Evolutionary conservation across 2,329 filamentous ascomycete genomes (phyloP).

Genomic region (Chlorencoelia australis): DNA sequence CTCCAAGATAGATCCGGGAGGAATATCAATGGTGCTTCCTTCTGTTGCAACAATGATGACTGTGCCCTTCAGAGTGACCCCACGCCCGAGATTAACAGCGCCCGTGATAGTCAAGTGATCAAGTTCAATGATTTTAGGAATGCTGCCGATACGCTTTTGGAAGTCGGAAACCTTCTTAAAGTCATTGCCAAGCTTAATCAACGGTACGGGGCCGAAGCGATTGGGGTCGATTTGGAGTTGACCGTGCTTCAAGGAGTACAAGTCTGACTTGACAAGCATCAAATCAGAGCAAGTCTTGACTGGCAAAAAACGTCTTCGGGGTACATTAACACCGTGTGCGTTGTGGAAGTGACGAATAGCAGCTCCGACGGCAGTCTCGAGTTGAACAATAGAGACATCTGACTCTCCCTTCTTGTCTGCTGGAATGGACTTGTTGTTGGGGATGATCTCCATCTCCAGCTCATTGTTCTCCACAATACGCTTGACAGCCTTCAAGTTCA

Average conservation of each 20-base stretch:
- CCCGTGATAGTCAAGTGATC: slow-evolving; percentile 97
- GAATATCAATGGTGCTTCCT: slow-evolving; percentile 95
- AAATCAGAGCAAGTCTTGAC: slow-evolving; percentile 99
- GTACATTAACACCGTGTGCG: slow-evolving; percentile 97
- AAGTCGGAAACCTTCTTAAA: slow-evolving; percentile 99
- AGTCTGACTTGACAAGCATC: slow-evolving; percentile 98
- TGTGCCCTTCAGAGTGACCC: slow-evolving; percentile 92
- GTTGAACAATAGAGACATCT: slow-evolving; percentile 92
- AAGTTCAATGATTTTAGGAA: slow-evolving; percentile 83
- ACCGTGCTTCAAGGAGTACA: slow-evolving; percentile 97
- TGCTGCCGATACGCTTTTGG: slow-evolving; percentile 76
- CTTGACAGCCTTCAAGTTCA: slow-evolving; percentile 96
- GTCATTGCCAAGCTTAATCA: slow-evolving; percentile 97
- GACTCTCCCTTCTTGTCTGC: slow-evolving; percentile 99
- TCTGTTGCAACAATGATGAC: slow-evolving; percentile 99
- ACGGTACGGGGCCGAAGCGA: slow-evolving; percentile 89
- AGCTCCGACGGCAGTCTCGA: slow-evolving; percentile 96
- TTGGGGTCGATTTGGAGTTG: slow-evolving; percentile 94
- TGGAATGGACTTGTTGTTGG: slow-evolving; percentile 96
- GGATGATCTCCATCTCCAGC: slow-evolving; percentile 98
- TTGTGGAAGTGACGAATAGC: slow-evolving; percentile 98
- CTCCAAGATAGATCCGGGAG: slow-evolving; percentile 91
- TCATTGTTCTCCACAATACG: slow-evolving; percentile 97
- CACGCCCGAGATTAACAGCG: slow-evolving; percentile 90
- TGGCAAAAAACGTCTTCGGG: slow-evolving; percentile 92